These are phyloP conservation scores for Rostrohypoxylon terebratum DNA, from an alignment of 495 filamentous ascomycete species.

Conservation along the genomic window DNA sequence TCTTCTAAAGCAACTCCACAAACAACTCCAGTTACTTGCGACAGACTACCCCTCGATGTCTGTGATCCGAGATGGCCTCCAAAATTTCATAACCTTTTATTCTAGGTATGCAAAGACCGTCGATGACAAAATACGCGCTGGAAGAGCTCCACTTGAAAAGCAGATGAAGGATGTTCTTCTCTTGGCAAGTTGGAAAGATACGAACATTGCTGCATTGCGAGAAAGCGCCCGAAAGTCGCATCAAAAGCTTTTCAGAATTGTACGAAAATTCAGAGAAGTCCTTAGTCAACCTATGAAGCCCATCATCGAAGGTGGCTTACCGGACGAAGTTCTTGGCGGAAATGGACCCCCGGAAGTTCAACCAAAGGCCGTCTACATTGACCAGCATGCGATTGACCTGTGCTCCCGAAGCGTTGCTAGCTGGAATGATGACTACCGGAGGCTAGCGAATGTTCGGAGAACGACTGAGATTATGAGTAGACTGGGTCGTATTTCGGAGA, in stretches of 20 bases:
- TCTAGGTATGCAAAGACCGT: constrained; percentile 73
- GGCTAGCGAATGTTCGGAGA: constrained; percentile 74
- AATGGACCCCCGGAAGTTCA: constrained; percentile 35
- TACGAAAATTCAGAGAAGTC: constrained; percentile 84
- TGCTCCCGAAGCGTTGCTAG: constrained; percentile 64
- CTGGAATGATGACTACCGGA: constrained; percentile 71
- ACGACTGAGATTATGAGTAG: constrained; percentile 66
- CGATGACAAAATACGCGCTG: constrained; percentile 69
- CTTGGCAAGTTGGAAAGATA: constrained; percentile 95
- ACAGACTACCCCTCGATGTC: constrained; percentile 66
- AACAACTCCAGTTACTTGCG: constrained; percentile 68
- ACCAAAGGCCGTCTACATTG: constrained; percentile 39
- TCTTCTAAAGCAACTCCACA: constrained; percentile 77
- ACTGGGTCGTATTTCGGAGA: constrained; percentile 62
- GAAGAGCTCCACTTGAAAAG: constrained; percentile 77
- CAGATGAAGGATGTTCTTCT: constrained; percentile 88
- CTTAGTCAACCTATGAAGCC: constrained; percentile 76
- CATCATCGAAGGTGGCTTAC: constrained; percentile 73
- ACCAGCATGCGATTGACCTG: constrained; percentile 59
- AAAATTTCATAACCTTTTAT: constrained; percentile 82
- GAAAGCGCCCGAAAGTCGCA: constrained; percentile 92
- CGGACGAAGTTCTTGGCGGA: constrained; percentile 57
- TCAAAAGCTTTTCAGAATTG: constrained; percentile 88
- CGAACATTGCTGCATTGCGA: constrained; percentile 85
- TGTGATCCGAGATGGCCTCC: constrained; percentile 68